phyloP scores from a whole-genome alignment of 106 monocot species.

The Apostasia ramifera region DNA sequence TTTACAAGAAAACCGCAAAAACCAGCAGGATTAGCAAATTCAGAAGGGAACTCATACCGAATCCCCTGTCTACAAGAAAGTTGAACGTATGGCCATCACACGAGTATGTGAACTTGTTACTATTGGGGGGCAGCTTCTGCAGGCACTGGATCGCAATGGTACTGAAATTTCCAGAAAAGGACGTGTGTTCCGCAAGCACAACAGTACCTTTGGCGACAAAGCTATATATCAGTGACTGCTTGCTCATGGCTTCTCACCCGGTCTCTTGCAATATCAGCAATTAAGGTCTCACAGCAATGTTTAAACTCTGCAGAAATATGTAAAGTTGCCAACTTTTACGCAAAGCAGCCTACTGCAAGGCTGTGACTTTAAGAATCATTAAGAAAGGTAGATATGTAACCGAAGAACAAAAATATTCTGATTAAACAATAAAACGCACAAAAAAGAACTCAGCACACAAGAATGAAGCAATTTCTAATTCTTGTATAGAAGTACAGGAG shows the following conservation, averaged over 20 bases:
- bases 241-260: constrained; percentile 37
- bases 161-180: constrained; percentile 84
- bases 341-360: no score
- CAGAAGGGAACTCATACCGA: constrained; percentile 36
- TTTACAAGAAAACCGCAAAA: background rate
- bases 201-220: constrained; percentile 86
- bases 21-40: background rate
- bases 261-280: constrained; percentile 1
- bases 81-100: constrained; percentile 94
- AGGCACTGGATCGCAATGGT: constrained; percentile 86
- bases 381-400: no score
- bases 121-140: constrained; percentile 70
- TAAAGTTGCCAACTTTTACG: no score
- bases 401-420: no score
- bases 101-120: constrained; percentile 77
- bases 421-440: no score
- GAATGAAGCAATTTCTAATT: no score
- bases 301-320: no score
- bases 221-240: constrained; percentile 69
- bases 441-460: no score
- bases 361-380: no score
- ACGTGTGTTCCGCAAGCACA: constrained; percentile 87
- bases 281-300: background rate
- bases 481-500: no score
- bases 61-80: constrained; percentile 72